A percentile compares a stretch with the other conserved stretches of the same genome.
Evolutionary conservation across 1,284 basidiomycete genomes (phyloP).

Genomic region (Trichosporon sp.): DNA sequence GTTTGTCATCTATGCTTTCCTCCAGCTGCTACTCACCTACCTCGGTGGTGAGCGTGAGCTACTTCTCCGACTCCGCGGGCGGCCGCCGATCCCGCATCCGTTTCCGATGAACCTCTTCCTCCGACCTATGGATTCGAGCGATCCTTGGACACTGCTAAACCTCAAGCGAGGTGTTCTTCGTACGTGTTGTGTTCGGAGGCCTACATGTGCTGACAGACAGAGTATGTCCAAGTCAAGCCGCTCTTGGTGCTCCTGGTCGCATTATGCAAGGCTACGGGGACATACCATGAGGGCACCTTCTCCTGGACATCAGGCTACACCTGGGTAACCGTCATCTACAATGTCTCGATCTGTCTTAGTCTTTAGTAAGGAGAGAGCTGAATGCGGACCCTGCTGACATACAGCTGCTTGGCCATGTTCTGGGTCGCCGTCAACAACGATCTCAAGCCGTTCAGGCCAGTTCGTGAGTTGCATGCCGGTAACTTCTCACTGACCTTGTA

Average conservation of each 20-base stretch:
- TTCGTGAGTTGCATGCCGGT: slow-evolving; percentile 30
- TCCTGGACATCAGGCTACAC: slow-evolving; percentile 81
- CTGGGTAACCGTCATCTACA: slow-evolving; percentile 76
- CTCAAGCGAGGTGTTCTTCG: slow-evolving; percentile 92
- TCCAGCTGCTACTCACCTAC: slow-evolving; percentile 73
- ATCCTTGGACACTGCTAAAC: slow-evolving; percentile 88
- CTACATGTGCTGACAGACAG: slow-evolving; percentile 48
- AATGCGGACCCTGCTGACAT: slow-evolving; percentile 54
- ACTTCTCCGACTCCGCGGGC: slow-evolving; percentile 81
- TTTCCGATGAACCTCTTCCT: slow-evolving; percentile 74
- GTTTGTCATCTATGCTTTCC: slow-evolving; percentile 94
- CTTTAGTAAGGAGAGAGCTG: slow-evolving; percentile 38
- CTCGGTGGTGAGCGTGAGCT: slow-evolving; percentile 90
- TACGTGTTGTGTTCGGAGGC: slow-evolving; percentile 50
- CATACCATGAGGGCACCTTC: slow-evolving; percentile 86
- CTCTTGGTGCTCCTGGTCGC: slow-evolving; percentile 77
- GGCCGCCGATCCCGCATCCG: slow-evolving; percentile 76
- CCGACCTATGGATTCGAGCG: slow-evolving; percentile 73
- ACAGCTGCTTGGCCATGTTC: slow-evolving; percentile 82
- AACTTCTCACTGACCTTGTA: slow-evolving; percentile 40
- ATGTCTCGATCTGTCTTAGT: slow-evolving; percentile 52
- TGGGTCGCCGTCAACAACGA: slow-evolving; percentile 85
- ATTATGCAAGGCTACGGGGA: slow-evolving; percentile 76
- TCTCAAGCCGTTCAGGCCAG: slow-evolving; percentile 75
- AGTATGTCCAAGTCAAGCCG: slow-evolving; percentile 97